Base-by-base conservation (phyloP, 2,329 filamentous ascomycete species). In the Cladophialophora immunda region DNA sequence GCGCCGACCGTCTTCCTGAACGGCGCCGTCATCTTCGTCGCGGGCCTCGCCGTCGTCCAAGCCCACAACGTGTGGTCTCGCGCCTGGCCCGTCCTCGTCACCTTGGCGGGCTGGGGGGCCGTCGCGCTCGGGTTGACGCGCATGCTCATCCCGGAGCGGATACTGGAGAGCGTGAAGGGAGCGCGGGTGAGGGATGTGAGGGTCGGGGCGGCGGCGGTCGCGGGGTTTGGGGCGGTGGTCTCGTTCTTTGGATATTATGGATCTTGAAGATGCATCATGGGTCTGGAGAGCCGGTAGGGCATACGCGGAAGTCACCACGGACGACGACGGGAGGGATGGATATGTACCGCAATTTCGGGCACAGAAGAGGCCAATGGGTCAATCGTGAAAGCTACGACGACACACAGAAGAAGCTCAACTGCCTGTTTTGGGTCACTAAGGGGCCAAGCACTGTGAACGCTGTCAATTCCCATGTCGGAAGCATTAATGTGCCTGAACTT, bases 81-180 rank as follows among this genome's bases (percentile, higher is more conserved):
- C 7, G 15, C 45, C 30, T 64, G 62, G 62, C 45, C 54, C 7
- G 47, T 64, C 15, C 62, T 64, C 13, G 41, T 64, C 19, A 64
- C 62, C 17, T 47, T 64, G 56, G 45, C 32, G 29, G 62, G 62
- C 22, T 64, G 62, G 62, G 29, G 30, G 7, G 36, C 25, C 19
- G 30, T 64, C 19, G 5, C 32, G 7, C 22, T 64, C 15, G 62
- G 62, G 17, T 59, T 64, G 29, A 38, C 32, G 19, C 62, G 62
- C 47, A 66, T 63, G 52, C 58, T 57, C 13, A 34, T 65, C 6
- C 65, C 61, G 50, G 65, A 67, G 58, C 41, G 54, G 22, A 32
- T 69, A 15, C 29, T 69, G 58, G 62, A 67, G 34, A 62, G 65
- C 41, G 65, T 66, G 2, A 55, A 38, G 30, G 50, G 55, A 6